A percentile compares a stretch with the other conserved stretches of the same genome.
Evolutionary conservation across 2,329 filamentous ascomycete genomes (phyloP).

Genomic region (Sphaceloma murrayae): DNA sequence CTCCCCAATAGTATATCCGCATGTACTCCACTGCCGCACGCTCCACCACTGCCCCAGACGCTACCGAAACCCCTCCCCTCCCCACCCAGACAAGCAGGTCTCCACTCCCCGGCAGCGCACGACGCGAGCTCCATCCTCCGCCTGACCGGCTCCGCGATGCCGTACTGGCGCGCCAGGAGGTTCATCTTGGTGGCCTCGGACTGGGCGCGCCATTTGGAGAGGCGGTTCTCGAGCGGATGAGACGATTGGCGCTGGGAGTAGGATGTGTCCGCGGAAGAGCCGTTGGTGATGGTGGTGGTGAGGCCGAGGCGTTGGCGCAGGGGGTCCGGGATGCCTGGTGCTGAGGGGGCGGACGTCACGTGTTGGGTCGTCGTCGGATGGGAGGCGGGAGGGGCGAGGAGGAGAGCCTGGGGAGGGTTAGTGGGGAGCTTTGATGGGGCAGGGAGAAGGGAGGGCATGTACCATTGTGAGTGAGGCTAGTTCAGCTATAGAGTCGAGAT

Average conservation of each 20-base stretch:
- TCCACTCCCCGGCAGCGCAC: constrained; percentile 68
- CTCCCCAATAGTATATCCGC: constrained; percentile 78
- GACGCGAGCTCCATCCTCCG: constrained; percentile 94
- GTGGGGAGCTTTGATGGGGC: background rate
- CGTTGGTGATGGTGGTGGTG: constrained; percentile 24
- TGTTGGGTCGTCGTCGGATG: constrained; percentile 51
- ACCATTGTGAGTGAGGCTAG: constrained; percentile 15
- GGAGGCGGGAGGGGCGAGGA: constrained; percentile 65
- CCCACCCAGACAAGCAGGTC: constrained; percentile 59
- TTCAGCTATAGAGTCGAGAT: too few species aligned
- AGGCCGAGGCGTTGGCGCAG: constrained; percentile 73
- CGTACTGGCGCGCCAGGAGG: constrained; percentile 74
- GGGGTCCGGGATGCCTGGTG: constrained; percentile 85
- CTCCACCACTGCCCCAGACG: constrained; percentile 9
- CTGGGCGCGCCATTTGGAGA: constrained; percentile 80
- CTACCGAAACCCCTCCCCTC: constrained; percentile 29
- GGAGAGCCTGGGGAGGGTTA: constrained; percentile 46
- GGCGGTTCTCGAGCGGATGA: constrained; percentile 86
- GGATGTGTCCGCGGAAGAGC: constrained; percentile 37
- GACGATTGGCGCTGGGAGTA: constrained; percentile 47
- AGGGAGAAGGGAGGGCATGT: background rate
- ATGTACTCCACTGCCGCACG: constrained; percentile 56
- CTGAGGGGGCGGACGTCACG: constrained; percentile 72
- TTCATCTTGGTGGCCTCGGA: constrained; percentile 85
- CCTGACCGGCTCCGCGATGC: constrained; percentile 83